phyloP scores from a whole-genome alignment of 768 basidiomycete species.

The Kwoniella newhampshirensis region DNA sequence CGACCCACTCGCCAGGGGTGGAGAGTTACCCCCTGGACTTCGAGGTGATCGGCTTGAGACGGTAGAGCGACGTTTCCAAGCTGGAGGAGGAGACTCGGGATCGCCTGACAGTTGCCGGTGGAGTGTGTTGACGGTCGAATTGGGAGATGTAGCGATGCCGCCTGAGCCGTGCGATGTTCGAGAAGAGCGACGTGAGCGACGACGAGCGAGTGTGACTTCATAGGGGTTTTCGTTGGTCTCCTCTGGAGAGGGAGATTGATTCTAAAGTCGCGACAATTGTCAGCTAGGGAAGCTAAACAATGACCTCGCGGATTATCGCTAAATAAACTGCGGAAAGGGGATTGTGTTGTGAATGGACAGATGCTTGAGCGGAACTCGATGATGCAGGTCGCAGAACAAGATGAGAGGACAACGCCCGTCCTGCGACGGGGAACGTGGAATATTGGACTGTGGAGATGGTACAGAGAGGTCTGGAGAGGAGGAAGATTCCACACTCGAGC shows the following conservation, averaged over 20 bases:
- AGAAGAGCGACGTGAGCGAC: not conserved
- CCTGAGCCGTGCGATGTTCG: slow-evolving; percentile 3
- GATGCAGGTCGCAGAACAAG: no score
- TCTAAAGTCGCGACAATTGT: slow-evolving; percentile 15
- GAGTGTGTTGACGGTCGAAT: slow-evolving; percentile 26
- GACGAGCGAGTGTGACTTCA: slow-evolving; percentile 1
- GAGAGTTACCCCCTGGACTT: slow-evolving; percentile 6
- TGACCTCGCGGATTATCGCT: no score
- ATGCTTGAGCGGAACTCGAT: no score
- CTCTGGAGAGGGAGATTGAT: slow-evolving; percentile 39
- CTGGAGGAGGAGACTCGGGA: slow-evolving; percentile 41
- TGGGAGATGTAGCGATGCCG: slow-evolving; percentile 13
- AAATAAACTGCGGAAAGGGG: not conserved
- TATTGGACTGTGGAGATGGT: no score
- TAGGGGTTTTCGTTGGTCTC: slow-evolving; percentile 21
- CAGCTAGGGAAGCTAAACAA: no score
- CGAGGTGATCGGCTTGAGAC: slow-evolving; percentile 12
- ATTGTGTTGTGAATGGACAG: no score
- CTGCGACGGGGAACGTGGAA: no score
- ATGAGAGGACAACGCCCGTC: no score
- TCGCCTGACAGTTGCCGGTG: slow-evolving; percentile 42
- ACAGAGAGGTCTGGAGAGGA: no score
- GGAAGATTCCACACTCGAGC: no score
- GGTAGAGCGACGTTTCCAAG: slow-evolving; percentile 46
- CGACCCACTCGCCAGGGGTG: not conserved